These are phyloP conservation scores for Puccinia polysora DNA, from an alignment of 1,284 basidiomycete genomes.

Conservation along the genomic window DNA sequence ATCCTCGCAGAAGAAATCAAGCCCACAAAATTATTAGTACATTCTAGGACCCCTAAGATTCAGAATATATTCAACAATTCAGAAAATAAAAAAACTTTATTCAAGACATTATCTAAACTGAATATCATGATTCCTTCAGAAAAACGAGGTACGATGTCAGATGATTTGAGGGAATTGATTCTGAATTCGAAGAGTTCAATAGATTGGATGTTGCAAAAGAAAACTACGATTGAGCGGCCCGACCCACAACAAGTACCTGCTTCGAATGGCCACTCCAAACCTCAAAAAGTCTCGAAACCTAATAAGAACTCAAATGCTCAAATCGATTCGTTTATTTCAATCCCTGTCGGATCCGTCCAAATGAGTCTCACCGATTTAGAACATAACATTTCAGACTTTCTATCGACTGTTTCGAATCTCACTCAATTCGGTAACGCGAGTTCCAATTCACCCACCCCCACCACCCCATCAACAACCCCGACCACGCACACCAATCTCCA, in stretches of 20 bases:
- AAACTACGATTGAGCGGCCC: not conserved
- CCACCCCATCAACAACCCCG: not conserved
- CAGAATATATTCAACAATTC: slow-evolving; percentile 76
- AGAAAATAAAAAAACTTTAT: slow-evolving; percentile 15
- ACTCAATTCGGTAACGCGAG: slow-evolving; percentile 21
- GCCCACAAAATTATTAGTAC: slow-evolving; percentile 73
- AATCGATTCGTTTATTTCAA: slow-evolving; percentile 13
- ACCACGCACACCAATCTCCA: not conserved
- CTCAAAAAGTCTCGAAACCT: not conserved
- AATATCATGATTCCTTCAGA: slow-evolving; percentile 92
- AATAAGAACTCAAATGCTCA: not conserved
- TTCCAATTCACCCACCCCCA: not conserved
- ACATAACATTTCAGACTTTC: slow-evolving; percentile 27
- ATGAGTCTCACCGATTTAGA: slow-evolving; percentile 33
- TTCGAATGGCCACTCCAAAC: not conserved
- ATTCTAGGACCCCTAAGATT: slow-evolving; percentile 67
- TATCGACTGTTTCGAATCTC: slow-evolving; percentile 18
- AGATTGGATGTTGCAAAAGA: slow-evolving; percentile 80
- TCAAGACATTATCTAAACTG: slow-evolving; percentile 4
- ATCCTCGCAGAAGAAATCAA: slow-evolving; percentile 24
- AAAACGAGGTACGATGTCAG: slow-evolving; percentile 86
- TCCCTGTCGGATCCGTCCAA: slow-evolving; percentile 24
- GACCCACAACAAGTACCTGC: not conserved
- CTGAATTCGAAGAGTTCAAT: slow-evolving; percentile 71
- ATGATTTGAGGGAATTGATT: slow-evolving; percentile 75